These are phyloP conservation scores for Cyclotella choctawhatcheeana DNA, from an alignment of 108 stramenopile genomes.

Conservation along the genomic window DNA sequence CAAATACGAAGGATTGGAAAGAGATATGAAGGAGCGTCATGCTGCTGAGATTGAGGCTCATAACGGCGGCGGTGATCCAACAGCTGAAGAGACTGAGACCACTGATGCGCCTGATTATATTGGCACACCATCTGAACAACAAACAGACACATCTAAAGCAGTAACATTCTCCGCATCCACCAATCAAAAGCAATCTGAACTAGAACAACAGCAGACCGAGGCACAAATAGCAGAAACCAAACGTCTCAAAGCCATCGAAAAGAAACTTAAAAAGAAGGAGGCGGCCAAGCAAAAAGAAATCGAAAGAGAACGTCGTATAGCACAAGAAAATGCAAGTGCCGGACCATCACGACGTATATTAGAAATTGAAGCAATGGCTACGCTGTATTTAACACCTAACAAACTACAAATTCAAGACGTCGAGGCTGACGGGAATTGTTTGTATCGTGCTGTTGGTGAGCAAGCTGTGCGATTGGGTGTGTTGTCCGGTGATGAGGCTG, in stretches of 20 bases:
- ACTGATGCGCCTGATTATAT: conserved; percentile 11
- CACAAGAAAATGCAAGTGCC: conserved; percentile 57
- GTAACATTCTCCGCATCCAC: conserved; percentile 26
- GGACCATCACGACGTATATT: conserved; percentile 67
- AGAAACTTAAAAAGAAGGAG: conserved; percentile 67
- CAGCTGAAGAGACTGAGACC: conserved; percentile 19
- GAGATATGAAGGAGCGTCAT: conserved; percentile 54
- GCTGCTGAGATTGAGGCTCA: conserved; percentile 33
- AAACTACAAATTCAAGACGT: conserved; percentile 80
- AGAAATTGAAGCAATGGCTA: conserved; percentile 64
- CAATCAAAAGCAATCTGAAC: conserved; percentile 1
- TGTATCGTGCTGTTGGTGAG: conserved; percentile 93
- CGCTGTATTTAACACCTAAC: conserved; percentile 52
- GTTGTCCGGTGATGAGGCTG: conserved; percentile 8
- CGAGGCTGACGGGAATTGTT: conserved; percentile 93
- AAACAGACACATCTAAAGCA: conserved; percentile 9
- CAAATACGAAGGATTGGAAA: conserved; percentile 48
- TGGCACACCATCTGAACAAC: neutral
- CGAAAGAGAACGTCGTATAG: conserved; percentile 50
- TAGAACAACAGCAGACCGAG: conserved; percentile 16
- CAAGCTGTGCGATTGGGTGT: conserved; percentile 58
- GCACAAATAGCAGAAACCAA: conserved; percentile 53
- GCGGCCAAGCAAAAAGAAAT: conserved; percentile 51
- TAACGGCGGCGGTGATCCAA: conserved; percentile 5
- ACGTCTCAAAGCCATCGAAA: conserved; percentile 66